Evolutionary conservation across 257 asterid species (phyloP), one percentile per base, ranked within the genome.

Genomic region (Cordia subcordata): DNA sequence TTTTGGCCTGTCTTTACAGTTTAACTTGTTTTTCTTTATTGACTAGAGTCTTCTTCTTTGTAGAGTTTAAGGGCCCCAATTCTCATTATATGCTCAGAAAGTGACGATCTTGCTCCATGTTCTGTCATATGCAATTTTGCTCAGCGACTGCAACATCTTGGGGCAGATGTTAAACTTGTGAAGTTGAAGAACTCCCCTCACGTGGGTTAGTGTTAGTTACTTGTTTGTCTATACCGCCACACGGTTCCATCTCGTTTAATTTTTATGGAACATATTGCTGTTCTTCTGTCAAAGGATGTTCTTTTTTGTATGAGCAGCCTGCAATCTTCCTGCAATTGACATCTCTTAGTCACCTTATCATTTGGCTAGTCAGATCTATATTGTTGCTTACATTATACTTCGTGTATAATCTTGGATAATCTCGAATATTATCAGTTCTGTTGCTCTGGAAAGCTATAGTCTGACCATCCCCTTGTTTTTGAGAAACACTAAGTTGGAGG

Each of bases 41-140:
- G 45, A 57, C 56, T 45, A 61, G 55, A 64, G 61, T 58, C 58
- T 58, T 39, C 58, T 49, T 66, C 67, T 42, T 57, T 66, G 70
- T 68, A 88, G 95, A 82, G 77, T 67, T 76, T 88, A 44, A 87
- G 83, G 19, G 86, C 82, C 49, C 95, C 96, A 10, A 78, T 82
- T 75, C 91, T 88, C 65, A 62, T 88, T 68, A 68, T 85, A 63
- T 76, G 82, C 78, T 83, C 88, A 49, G 90, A 83, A 53, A 75
- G 73, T 66, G 93, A 85, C 66, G 90, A 82, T 62, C 71, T 74
- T 58, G 90, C 82, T 61, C 85, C 86, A 35, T 67, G 42, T 65
- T 75, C 91, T 67, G 61, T 72, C 22, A 74, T 77, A 18, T 69
- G 65, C 68, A 65, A 72, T 61, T 88, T 88, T 66, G 90, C 87